Conservation (phyloP, 257 asterid genomes). For the Solanum neorickii region DNA sequence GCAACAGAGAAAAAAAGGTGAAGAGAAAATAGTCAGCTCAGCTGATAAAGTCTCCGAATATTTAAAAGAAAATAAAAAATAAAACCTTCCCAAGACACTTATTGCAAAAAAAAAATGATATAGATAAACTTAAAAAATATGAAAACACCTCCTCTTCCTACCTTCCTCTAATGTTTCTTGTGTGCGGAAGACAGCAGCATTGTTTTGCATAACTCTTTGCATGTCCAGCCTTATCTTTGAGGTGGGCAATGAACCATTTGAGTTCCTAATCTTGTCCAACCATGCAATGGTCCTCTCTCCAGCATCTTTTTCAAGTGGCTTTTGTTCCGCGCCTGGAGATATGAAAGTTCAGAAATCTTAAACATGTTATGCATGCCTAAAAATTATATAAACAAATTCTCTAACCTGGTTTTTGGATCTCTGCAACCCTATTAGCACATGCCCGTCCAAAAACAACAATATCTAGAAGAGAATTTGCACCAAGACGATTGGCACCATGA, state of each 20-base stretch:
- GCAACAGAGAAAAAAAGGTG: background rate
- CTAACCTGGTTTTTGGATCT: conserved; percentile 71
- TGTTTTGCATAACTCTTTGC: conserved; percentile 94
- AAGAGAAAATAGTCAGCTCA: background rate
- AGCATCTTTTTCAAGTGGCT: conserved; percentile 72
- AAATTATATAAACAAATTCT: background rate
- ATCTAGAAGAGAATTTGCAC: conserved; percentile 97
- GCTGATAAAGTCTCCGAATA: background rate
- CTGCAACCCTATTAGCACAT: conserved; percentile 94
- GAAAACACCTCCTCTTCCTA: conserved; percentile 9
- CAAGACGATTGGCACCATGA: conserved; percentile 98
- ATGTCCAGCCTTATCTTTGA: conserved; percentile 80
- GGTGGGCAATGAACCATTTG: conserved; percentile 88
- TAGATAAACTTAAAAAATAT: background rate
- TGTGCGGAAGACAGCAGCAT: conserved; percentile 98
- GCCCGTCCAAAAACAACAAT: conserved; percentile 98
- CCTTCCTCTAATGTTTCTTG: conserved; percentile 99
- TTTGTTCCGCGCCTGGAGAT: conserved; percentile 68
- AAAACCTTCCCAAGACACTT: background rate
- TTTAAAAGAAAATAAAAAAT: background rate
- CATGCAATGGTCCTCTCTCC: conserved; percentile 90
- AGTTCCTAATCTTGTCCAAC: conserved; percentile 91
- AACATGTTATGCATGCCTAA: background rate
- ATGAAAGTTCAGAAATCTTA: conserved; percentile 10
- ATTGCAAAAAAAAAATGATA: too few relatives aligned